phyloP scores from a whole-genome alignment of 148 eudicot genomes.

The Vaccinium vitisidaea region DNA sequence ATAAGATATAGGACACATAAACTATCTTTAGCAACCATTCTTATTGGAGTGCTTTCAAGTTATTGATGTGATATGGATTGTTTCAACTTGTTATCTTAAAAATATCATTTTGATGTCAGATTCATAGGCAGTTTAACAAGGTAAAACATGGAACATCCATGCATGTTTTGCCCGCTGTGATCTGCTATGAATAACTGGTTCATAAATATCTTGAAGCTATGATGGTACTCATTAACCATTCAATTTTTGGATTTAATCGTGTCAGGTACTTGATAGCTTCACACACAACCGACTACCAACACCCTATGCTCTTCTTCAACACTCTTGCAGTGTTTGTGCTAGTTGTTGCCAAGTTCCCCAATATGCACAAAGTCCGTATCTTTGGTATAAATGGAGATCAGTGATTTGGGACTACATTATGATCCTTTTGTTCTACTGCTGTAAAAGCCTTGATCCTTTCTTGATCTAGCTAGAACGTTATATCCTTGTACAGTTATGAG shows the following conservation, averaged over 20 bases:
- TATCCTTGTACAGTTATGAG: constrained; percentile 38
- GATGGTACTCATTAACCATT: background rate
- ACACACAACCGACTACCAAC: constrained; percentile 89
- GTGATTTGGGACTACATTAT: constrained; percentile 27
- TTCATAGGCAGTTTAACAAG: background rate
- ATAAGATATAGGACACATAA: background rate
- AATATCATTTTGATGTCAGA: background rate
- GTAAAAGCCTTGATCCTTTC: background rate
- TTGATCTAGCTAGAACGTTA: constrained; percentile 18
- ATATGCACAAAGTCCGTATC: constrained; percentile 96
- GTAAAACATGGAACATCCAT: background rate
- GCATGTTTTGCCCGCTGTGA: background rate
- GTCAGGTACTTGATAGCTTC: constrained; percentile 88
- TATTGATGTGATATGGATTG: background rate
- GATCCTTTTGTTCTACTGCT: constrained; percentile 2
- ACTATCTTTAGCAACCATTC: background rate
- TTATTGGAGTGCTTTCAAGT: background rate
- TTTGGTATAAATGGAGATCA: constrained; percentile 90
- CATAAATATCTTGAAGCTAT: background rate
- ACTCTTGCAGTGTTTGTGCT: constrained; percentile 72
- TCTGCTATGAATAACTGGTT: background rate
- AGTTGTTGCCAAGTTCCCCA: constrained; percentile 87
- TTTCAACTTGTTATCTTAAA: background rate
- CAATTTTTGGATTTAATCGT: background rate
- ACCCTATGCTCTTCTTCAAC: constrained; percentile 93